Evolutionary conservation across 306 rosid species (phyloP), one percentile per base, ranked within the genome.

Genomic region (Macrotyloma uniflorum): DNA sequence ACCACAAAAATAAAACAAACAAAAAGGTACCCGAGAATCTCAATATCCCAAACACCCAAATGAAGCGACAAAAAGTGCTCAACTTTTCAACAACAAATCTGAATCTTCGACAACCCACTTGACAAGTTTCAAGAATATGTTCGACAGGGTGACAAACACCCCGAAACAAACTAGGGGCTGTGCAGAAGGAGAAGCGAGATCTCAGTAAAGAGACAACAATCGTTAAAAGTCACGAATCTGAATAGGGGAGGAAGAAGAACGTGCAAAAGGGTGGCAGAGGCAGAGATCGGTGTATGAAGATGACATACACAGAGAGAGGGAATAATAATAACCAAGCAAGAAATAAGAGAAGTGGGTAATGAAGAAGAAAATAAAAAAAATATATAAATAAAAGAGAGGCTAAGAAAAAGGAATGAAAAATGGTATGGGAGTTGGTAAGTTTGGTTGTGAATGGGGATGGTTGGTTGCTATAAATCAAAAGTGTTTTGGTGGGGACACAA

Each of bases 121-220:
- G 67, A 14, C 14, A 58, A 58, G 6, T 16, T 62, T 62, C 8
- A 8, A 36, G 4, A 20, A 40, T 6, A 9, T 2, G 53, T 42
- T 40, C 5, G 24, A 36, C 54, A 42, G 72, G 72, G 72, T 22
- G 72, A 42, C 20, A 40, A 42, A 67, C 72, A 67, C 72, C 72
- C 72, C 53, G 18, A 40, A 67, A 40, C 35, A 67, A 67, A 40
- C 4, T 0, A 23, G 2, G 51, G 6, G 72, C 42, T 0, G 33
- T 5, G 13, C 18, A 33, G 24, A 64, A 36, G 8, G 13, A 64
- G 16, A 4, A 35, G n/a, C 26, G 16, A 42, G 53, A 67, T 67
- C 72, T 13, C 19, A 67, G 40, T 2, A 12, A 38, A 42, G 5
- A 40, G 18, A 22, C 40, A 20, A n/a, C 0, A 22, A 8, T 10